Evolutionary conservation across 2,329 filamentous ascomycete species (phyloP).

Genomic region (Rugonectria rugulosa): DNA sequence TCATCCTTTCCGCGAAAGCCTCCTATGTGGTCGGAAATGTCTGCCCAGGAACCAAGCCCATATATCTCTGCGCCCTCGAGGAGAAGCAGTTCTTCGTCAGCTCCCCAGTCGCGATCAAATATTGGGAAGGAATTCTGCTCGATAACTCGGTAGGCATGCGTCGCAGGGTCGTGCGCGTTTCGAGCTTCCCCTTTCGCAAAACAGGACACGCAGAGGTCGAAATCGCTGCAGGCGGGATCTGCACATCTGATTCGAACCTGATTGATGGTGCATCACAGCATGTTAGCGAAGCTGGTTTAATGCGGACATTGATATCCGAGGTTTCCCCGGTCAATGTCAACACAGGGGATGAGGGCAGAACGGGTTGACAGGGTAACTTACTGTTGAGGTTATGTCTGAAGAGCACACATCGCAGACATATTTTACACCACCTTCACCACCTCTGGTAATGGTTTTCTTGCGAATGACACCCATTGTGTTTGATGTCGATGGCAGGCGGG

Average conservation of each 20-base stretch:
- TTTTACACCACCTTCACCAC: constrained; percentile 88
- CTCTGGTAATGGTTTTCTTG: constrained; percentile 89
- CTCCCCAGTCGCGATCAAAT: constrained; percentile 93
- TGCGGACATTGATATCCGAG: constrained; percentile 25
- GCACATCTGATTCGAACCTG: constrained; percentile 96
- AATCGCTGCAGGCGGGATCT: constrained; percentile 83
- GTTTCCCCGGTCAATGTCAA: constrained; percentile 33
- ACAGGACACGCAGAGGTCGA: constrained; percentile 95
- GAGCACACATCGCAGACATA: constrained; percentile 98
- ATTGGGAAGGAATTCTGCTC: constrained; percentile 99
- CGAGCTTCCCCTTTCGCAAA: constrained; percentile 84
- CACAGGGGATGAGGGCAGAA: constrained; percentile 4
- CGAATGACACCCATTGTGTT: constrained; percentile 87
- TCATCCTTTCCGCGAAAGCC: constrained; percentile 95
- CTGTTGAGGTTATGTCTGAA: constrained; percentile 95
- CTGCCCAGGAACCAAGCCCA: constrained; percentile 94
- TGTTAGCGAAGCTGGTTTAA: constrained; percentile 15
- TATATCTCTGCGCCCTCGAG: constrained; percentile 96
- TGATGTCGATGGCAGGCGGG: constrained; percentile 35
- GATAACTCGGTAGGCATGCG: constrained; percentile 91
- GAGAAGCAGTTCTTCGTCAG: constrained; percentile 93
- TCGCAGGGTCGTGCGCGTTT: constrained; percentile 84
- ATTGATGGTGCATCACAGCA: constrained; percentile 35
- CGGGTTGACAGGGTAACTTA: constrained; percentile 55
- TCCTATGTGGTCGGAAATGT: constrained; percentile 97